Evolutionary conservation across 108 stramenopile species (phyloP).

Genomic region (Skeletonema potamos): DNA sequence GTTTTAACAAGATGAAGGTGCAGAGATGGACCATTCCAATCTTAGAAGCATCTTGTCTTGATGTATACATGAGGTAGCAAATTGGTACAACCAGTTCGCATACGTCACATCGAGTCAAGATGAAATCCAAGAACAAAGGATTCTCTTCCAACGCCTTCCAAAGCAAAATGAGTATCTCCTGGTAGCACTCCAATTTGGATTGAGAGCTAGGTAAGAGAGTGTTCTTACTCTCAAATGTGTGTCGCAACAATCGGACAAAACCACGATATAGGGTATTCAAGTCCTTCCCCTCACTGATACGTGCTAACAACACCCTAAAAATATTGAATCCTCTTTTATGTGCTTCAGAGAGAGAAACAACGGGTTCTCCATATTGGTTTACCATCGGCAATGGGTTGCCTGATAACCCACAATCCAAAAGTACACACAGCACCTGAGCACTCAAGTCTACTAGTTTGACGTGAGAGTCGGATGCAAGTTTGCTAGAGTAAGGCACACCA

Average conservation of each 20-base stretch:
- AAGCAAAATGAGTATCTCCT: constrained; percentile 93
- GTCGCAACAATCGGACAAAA: constrained; percentile 84
- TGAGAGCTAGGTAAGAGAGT: constrained; percentile 78
- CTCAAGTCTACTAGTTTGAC: constrained; percentile 81
- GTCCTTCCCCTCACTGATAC: constrained; percentile 71
- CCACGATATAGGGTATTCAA: constrained; percentile 85
- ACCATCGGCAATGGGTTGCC: constrained; percentile 68
- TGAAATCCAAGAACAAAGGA: constrained; percentile 87
- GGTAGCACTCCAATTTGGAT: constrained; percentile 81
- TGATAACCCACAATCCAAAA: constrained; percentile 87
- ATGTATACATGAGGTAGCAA: constrained; percentile 92
- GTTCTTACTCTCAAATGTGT: constrained; percentile 77
- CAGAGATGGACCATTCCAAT: constrained; percentile 96
- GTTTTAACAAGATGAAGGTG: constrained; percentile 93
- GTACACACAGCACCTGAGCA: constrained; percentile 83
- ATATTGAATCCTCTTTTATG: constrained; percentile 86
- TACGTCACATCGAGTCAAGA: constrained; percentile 80
- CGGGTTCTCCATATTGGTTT: constrained; percentile 64
- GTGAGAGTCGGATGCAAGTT: constrained; percentile 60
- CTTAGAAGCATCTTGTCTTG: constrained; percentile 81
- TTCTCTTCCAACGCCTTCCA: constrained; percentile 98
- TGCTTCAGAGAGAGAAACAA: constrained; percentile 62
- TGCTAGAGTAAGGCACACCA: constrained; percentile 59
- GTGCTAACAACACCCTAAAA: constrained; percentile 81
- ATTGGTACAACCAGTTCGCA: constrained; percentile 89